phyloP scores from a whole-genome alignment of 371 early-diverging fungal species.

The Gilbertella persicaria region DNA sequence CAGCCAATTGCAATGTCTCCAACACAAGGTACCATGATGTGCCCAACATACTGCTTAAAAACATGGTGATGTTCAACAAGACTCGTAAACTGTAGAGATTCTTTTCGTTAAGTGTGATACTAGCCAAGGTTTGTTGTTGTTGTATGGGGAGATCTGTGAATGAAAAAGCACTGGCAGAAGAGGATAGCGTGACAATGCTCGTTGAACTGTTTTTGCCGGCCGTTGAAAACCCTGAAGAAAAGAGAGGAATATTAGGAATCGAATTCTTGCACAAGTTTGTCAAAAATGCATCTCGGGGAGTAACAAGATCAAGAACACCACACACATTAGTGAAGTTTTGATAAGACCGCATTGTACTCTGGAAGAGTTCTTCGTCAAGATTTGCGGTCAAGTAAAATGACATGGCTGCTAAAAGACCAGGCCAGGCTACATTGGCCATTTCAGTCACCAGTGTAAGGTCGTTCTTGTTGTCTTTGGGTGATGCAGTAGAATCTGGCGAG shows the following conservation, averaged over 20 bases:
- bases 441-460: conserved; percentile 71
- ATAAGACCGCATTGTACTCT: conserved; percentile 67
- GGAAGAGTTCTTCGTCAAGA: conserved; percentile 87
- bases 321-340: conserved; percentile 80
- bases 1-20: conserved; percentile 88
- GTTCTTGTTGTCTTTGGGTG: conserved; percentile 33
- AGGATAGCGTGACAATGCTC: conserved; percentile 19
- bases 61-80: conserved; percentile 73
- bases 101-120: conserved; percentile 68
- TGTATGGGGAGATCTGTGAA: conserved; percentile 43
- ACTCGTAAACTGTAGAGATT: conserved; percentile 80
- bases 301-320: conserved; percentile 79
- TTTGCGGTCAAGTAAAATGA: conserved; percentile 76
- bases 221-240: conserved; percentile 40
- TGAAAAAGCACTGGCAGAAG: conserved; percentile 22
- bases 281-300: conserved; percentile 86
- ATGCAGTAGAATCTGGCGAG: conserved; percentile 30
- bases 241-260: conserved; percentile 60
- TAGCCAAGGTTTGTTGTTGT: conserved; percentile 43
- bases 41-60: conserved; percentile 74
- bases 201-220: conserved; percentile 21
- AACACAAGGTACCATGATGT: conserved; percentile 87
- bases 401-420: conserved; percentile 80
- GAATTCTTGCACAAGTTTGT: conserved; percentile 80
- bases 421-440: conserved; percentile 84